These are phyloP conservation scores for Schizothecium vesticola DNA, from an alignment of 495 filamentous ascomycete genomes.

Conservation along the genomic window DNA sequence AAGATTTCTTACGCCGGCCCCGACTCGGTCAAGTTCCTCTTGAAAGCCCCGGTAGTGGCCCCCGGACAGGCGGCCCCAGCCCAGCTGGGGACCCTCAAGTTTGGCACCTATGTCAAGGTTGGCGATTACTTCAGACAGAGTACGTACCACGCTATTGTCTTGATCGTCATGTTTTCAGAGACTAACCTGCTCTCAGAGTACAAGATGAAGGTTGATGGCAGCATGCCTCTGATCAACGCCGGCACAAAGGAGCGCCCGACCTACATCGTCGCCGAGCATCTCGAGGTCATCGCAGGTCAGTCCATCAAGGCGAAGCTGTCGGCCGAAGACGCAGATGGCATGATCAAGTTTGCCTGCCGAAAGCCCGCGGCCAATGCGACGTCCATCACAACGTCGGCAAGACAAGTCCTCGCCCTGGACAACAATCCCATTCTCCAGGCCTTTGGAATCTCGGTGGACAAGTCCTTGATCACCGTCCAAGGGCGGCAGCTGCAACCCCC, in stretches of 20 bases:
- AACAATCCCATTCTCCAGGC: conserved; percentile 26
- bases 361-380: conserved; percentile 58
- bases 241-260: conserved; percentile 52
- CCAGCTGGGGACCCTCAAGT: conserved; percentile 19
- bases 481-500: conserved; percentile 59
- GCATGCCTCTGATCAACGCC: conserved; percentile 64
- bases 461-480: conserved; percentile 56
- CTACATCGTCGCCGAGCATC: conserved; percentile 65
- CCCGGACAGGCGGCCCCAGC: background rate
- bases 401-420: conserved; percentile 33
- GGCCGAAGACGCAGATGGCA: conserved; percentile 51
- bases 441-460: conserved; percentile 53
- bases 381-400: conserved; percentile 56
- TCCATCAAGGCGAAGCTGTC: conserved; percentile 49
- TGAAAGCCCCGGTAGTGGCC: conserved; percentile 6
- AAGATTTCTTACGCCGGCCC: conserved; percentile 13
- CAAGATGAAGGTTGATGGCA: conserved; percentile 19
- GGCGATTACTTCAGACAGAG: conserved; percentile 30
- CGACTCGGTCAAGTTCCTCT: conserved; percentile 17
- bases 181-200: conserved; percentile 27
- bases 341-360: conserved; percentile 68
- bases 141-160: conserved; percentile 13
- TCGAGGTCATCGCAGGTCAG: conserved; percentile 62
- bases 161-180: background rate
- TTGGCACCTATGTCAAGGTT: conserved; percentile 25